phyloP scores from a whole-genome alignment of 2,329 filamentous ascomycete species.

The Paecilomyces niveus region DNA sequence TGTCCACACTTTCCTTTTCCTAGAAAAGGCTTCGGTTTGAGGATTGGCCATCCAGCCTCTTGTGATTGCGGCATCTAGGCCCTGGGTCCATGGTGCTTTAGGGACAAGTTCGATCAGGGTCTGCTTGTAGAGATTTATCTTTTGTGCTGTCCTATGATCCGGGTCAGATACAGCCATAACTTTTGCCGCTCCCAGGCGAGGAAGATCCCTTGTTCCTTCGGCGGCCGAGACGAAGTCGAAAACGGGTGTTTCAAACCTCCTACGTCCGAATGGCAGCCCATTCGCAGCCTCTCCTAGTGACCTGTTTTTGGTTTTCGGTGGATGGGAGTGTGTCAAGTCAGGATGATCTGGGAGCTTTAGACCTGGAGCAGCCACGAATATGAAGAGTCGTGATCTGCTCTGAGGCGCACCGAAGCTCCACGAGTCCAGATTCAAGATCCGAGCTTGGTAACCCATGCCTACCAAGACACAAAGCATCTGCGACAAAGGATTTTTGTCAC shows the following conservation, averaged over 20 bases:
- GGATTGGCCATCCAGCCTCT: conserved; percentile 3
- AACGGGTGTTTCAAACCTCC: conserved; percentile 42
- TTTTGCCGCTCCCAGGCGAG: conserved; percentile 54
- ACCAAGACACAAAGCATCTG: conserved; percentile 68
- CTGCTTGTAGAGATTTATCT: conserved; percentile 35
- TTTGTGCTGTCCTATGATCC: conserved; percentile 55
- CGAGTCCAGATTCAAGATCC: conserved; percentile 61
- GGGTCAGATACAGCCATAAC: conserved; percentile 57
- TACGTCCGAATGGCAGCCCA: conserved; percentile 51
- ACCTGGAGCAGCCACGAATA: conserved; percentile 64
- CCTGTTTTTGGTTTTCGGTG: conserved; percentile 22
- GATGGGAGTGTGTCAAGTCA: conserved; percentile 56
- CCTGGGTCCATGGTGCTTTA: conserved; percentile 31
- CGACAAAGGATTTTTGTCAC: conserved; percentile 57
- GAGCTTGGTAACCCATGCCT: conserved; percentile 68
- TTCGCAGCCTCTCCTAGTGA: conserved; percentile 55
- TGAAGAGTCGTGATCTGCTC: conserved; percentile 59
- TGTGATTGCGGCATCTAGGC: conserved; percentile 9
- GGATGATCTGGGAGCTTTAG: conserved; percentile 51
- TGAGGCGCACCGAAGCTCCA: conserved; percentile 64
- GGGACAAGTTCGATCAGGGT: conserved; percentile 54
- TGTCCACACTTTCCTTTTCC: conserved; percentile 12
- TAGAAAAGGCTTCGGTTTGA: conserved; percentile 25
- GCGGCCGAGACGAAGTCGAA: conserved; percentile 52
- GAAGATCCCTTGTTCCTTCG: conserved; percentile 55